Conservation (phyloP, 441 rosid species). For the Lepidium campestre region DNA sequence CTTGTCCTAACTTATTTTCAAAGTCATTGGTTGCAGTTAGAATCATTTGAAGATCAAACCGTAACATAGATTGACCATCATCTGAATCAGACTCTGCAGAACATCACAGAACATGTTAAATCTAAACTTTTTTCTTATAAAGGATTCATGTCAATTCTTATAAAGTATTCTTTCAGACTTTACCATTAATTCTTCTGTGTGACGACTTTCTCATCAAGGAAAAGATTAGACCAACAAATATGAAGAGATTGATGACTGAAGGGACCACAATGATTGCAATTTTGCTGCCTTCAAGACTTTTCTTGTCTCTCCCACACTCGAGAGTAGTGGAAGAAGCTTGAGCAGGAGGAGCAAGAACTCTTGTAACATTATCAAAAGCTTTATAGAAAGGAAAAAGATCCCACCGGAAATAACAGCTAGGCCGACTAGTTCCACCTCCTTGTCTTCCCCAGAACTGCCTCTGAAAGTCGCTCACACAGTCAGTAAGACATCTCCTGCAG, state of each 20-base stretch:
- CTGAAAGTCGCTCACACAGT: not conserved
- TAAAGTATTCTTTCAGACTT: not conserved
- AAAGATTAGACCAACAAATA: not conserved
- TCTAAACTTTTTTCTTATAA: not conserved
- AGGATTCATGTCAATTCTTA: not conserved
- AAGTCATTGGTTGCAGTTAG: slow-evolving; percentile 7
- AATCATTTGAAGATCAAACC: not conserved
- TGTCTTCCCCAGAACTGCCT: not conserved
- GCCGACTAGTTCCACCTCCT: slow-evolving; percentile 23
- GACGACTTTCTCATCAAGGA: not conserved
- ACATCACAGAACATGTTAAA: not conserved
- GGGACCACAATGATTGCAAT: slow-evolving; percentile 9
- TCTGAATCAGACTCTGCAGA: not conserved
- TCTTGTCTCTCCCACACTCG: not conserved
- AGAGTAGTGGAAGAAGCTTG: not conserved
- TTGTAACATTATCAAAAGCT: not conserved
- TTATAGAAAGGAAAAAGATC: slow-evolving; percentile 23
- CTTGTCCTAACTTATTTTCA: slow-evolving; percentile 24
- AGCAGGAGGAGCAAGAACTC: slow-evolving; percentile 14
- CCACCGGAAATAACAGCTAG: slow-evolving; percentile 33
- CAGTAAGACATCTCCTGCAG: slow-evolving; percentile 20
- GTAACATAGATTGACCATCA: not conserved
- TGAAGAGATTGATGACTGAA: not conserved
- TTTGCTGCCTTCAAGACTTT: not conserved
- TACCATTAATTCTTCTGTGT: not conserved